Conservation (phyloP, 176 grass and related monocot species). For the Carex myosuroides region DNA sequence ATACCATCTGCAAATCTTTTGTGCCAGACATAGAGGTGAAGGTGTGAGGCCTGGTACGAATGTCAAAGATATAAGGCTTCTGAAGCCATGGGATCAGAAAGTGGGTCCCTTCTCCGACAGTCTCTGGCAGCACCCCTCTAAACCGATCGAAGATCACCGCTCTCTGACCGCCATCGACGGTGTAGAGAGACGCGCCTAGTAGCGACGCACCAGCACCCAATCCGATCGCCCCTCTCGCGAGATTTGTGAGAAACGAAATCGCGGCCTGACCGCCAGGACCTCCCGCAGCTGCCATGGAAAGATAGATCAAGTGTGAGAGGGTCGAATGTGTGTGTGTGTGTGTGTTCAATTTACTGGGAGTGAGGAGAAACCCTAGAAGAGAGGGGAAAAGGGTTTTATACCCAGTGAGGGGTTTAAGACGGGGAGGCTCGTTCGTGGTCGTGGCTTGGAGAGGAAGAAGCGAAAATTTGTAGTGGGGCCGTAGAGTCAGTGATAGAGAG, state of each 20-base stretch:
- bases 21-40: conserved; percentile 97
- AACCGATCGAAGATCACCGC: conserved; percentile 95
- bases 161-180: conserved; percentile 90
- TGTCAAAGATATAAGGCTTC: conserved; percentile 96
- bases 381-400: conserved; percentile 12
- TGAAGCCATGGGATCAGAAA: conserved; percentile 97
- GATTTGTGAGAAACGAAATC: conserved; percentile 65
- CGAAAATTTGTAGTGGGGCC: neutral
- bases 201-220: conserved; percentile 54
- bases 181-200: conserved; percentile 66
- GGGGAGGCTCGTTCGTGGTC: neutral
- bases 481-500: neutral
- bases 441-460: conserved; percentile 19
- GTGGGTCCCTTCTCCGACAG: conserved; percentile 85
- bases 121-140: conserved; percentile 72
- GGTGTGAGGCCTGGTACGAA: conserved; percentile 92
- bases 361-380: conserved; percentile 16
- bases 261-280: conserved; percentile 51
- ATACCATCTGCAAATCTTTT: conserved; percentile 96
- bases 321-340: no score
- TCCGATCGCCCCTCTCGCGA: conserved; percentile 60
- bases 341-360: neutral
- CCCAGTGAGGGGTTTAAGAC: neutral
- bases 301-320: neutral
- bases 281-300: conserved; percentile 19